phyloP scores from a whole-genome alignment of 1,284 basidiomycete species.

The Xerocomus nothofagi region DNA sequence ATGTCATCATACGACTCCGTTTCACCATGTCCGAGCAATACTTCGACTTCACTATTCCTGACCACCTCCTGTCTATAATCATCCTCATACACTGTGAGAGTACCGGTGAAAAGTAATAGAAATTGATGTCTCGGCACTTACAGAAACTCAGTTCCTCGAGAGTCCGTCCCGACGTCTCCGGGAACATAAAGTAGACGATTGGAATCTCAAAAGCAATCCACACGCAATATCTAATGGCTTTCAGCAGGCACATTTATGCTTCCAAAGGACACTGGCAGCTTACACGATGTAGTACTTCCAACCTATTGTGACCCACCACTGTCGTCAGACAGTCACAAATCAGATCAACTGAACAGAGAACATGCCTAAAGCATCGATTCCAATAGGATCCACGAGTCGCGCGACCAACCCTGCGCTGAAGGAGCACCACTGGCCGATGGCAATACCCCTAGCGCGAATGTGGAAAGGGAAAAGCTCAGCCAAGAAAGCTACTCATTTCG shows the following conservation, averaged over 20 bases:
- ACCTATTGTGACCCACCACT: not conserved
- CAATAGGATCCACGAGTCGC: conserved; percentile 15
- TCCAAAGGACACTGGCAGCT: not conserved
- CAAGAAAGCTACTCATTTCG: too few relatives aligned
- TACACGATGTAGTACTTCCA: conserved; percentile 7
- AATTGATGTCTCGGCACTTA: too few relatives aligned
- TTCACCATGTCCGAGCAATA: too few relatives aligned
- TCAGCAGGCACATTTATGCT: not conserved
- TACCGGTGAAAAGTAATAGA: too few relatives aligned
- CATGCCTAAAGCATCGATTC: conserved; percentile 4
- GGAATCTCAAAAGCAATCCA: conserved; percentile 46
- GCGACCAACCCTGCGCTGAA: too few relatives aligned
- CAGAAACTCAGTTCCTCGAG: conserved; percentile 61
- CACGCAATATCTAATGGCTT: conserved; percentile 38
- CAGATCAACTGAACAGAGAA: not conserved
- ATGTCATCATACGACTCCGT: too few relatives aligned
- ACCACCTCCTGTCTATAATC: too few relatives aligned
- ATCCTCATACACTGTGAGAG: not conserved
- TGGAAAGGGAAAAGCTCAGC: conserved; percentile 17
- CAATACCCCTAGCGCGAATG: conserved; percentile 7
- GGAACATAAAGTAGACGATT: conserved; percentile 47
- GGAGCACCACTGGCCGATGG: conserved; percentile 14
- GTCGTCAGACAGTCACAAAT: not conserved
- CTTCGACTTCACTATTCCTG: too few relatives aligned
- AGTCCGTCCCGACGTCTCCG: conserved; percentile 31